Conservation (phyloP, 2,329 filamentous ascomycete species). For the Aspergillus hortae region DNA sequence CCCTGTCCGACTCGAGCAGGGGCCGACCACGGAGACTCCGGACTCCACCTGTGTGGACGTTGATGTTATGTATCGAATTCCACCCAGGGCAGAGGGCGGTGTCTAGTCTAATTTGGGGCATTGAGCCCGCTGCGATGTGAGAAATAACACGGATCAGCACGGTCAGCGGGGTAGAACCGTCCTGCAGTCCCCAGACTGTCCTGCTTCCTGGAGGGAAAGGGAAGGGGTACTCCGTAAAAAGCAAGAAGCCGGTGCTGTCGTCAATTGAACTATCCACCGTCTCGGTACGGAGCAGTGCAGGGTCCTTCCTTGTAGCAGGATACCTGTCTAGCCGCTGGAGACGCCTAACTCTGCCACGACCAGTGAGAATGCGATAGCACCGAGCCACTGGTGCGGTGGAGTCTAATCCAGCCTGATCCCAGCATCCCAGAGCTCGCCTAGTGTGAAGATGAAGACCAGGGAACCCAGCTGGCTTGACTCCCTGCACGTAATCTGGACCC, state of each 20-base stretch:
- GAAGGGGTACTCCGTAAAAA: not conserved
- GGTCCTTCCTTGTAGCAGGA: not conserved
- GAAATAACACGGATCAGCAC: conserved; percentile 11
- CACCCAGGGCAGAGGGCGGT: not conserved
- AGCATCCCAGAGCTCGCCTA: no score
- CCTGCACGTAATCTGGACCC: conserved; percentile 1
- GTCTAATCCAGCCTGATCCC: no score
- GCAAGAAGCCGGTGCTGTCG: not conserved
- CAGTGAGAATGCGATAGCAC: no score
- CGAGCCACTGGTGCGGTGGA: no score
- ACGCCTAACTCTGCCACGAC: no score
- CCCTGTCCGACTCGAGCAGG: no score
- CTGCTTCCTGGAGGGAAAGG: not conserved
- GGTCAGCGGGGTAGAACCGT: conserved; percentile 5
- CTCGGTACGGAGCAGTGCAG: not conserved
- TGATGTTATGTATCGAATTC: conserved; percentile 3
- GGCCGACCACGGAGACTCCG: no score
- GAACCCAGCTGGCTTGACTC: not conserved
- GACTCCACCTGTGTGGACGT: not conserved
- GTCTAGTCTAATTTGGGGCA: not conserved
- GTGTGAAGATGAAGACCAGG: no score
- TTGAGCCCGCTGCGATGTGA: conserved; percentile 5
- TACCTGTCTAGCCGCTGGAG: no score
- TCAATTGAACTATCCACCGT: not conserved
- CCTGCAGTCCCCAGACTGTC: conserved; percentile 3